Percentiles rank a stretch among this genome's conserved stretches.
These are phyloP conservation scores for Leucocoprinus birnbaumii DNA, from an alignment of 768 basidiomycete species.

Conservation along the genomic window DNA sequence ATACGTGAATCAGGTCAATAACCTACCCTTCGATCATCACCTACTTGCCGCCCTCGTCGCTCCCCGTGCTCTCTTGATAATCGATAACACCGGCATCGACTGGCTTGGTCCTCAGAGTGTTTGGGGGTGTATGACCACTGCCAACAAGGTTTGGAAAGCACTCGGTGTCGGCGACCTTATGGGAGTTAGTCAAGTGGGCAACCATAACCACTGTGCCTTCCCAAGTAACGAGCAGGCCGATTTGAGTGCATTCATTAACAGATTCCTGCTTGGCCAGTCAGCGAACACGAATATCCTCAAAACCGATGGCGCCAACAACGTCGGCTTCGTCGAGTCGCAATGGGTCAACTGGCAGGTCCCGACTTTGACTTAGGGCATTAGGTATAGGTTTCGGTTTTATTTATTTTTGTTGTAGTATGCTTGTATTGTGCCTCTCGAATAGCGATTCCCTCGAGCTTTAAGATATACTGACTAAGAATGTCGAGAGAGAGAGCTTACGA, in stretches of 20 bases:
- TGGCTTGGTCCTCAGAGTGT: conserved; percentile 52
- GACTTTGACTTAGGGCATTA: conserved; percentile 34
- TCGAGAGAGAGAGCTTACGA: too few relatives aligned
- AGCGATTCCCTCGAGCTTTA: too few relatives aligned
- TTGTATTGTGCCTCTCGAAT: too few relatives aligned
- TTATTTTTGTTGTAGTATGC: too few relatives aligned
- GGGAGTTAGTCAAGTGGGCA: conserved; percentile 53
- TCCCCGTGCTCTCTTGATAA: conserved; percentile 48
- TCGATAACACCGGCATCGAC: conserved; percentile 53
- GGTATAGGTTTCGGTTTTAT: too few relatives aligned
- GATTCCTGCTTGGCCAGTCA: conserved; percentile 47
- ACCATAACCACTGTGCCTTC: conserved; percentile 55
- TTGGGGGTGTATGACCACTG: conserved; percentile 50
- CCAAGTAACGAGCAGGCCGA: conserved; percentile 41
- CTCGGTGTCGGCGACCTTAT: conserved; percentile 42
- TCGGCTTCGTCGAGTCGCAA: conserved; percentile 33
- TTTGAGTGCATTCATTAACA: conserved; percentile 52
- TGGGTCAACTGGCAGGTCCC: conserved; percentile 54
- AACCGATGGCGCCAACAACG: conserved; percentile 40
- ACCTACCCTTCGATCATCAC: conserved; percentile 61
- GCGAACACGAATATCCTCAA: conserved; percentile 44
- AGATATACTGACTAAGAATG: too few relatives aligned
- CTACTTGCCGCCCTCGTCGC: conserved; percentile 52
- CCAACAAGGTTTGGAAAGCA: conserved; percentile 47
- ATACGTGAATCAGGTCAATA: conserved; percentile 41